Conservation (phyloP, 164 flowering plant species). For the Euptelea pleiosperma region DNA sequence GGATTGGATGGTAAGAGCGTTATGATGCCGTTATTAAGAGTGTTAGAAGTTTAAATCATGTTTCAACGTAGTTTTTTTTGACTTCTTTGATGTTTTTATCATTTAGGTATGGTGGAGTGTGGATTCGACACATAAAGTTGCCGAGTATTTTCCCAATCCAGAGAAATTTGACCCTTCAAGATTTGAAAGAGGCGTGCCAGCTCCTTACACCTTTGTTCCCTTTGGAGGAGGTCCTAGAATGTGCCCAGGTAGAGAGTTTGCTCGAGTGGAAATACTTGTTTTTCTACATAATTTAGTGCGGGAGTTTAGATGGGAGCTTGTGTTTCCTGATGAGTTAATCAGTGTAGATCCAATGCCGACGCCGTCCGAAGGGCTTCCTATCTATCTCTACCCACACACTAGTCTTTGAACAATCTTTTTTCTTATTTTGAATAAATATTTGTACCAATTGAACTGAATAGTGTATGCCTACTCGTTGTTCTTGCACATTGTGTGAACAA, state of each 20-base stretch:
- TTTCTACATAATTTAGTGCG: too few species aligned
- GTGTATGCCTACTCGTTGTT: too few species aligned
- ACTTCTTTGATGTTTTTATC: not conserved
- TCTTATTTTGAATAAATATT: too few species aligned
- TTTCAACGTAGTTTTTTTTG: not conserved
- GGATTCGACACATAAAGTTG: constrained; percentile 11
- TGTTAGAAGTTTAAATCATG: not conserved
- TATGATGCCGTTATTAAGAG: too few species aligned
- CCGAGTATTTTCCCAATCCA: constrained; percentile 14
- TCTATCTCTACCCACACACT: constrained; percentile 16
- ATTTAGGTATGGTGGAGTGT: constrained; percentile 13
- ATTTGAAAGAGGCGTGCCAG: constrained; percentile 4
- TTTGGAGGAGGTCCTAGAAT: constrained; percentile 22
- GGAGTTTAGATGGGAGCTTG: constrained; percentile 16
- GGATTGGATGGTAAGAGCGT: constrained; percentile 20
- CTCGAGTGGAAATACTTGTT: too few species aligned
- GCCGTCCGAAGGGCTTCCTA: constrained; percentile 13
- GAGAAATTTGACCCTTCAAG: constrained; percentile 18
- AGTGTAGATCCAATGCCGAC: constrained; percentile 17
- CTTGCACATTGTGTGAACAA: too few species aligned
- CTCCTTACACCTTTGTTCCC: constrained; percentile 16
- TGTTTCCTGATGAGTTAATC: constrained; percentile 14
- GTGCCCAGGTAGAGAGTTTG: too few species aligned
- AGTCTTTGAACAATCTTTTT: too few species aligned
- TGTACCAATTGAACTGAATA: too few species aligned